Conservation (phyloP, 495 filamentous ascomycete genomes). For the Neurospora sp. region DNA sequence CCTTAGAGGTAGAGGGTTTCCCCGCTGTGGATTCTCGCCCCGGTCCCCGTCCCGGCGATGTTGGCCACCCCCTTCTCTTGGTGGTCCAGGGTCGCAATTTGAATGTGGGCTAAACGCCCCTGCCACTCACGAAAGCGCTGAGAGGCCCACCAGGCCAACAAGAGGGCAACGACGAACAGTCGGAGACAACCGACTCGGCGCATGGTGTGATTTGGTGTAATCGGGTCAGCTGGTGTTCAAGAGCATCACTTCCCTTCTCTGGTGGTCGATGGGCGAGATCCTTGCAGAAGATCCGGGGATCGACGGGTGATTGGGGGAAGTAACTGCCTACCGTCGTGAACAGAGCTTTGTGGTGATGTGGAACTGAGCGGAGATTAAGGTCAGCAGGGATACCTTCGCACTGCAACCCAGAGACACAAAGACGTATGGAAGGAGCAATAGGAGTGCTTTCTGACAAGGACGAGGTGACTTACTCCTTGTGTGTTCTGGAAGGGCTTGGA, state of each 20-base stretch:
- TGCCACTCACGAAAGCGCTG: neutral
- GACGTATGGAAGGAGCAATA: neutral
- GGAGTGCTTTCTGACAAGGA: neutral
- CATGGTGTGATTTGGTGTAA: neutral
- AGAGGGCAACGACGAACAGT: neutral
- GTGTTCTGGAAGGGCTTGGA: neutral
- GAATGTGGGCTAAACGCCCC: neutral
- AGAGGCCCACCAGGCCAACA: neutral
- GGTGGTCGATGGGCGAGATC: neutral
- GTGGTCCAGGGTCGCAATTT: neutral
- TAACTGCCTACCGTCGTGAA: neutral
- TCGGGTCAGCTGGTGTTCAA: neutral
- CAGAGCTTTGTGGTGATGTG: neutral
- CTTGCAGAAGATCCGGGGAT: neutral
- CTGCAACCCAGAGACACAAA: neutral
- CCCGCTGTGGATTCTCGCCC: neutral
- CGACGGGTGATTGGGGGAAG: neutral
- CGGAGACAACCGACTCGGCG: neutral
- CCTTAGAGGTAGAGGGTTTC: neutral
- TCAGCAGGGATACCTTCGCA: neutral
- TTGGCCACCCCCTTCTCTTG: neutral
- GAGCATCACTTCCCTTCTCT: neutral
- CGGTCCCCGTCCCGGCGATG: neutral
- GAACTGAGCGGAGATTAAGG: neutral
- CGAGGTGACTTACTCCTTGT: neutral